Conservation (phyloP, 1,284 basidiomycete species). For the Marasmius oreades region DNA sequence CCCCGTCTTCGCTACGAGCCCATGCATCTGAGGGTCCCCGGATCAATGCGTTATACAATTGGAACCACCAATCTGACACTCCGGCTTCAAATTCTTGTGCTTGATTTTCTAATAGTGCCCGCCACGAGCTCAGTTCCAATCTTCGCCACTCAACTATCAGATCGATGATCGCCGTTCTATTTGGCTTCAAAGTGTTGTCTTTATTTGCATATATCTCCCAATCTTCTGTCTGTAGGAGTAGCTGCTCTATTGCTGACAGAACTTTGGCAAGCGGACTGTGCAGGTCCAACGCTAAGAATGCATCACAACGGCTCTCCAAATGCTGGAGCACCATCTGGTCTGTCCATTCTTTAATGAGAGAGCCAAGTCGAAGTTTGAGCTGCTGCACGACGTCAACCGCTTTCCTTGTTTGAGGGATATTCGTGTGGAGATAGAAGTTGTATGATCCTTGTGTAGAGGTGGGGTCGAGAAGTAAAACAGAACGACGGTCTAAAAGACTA, state of each 20-base stretch:
- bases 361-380: constrained; percentile 51
- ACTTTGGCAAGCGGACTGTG: constrained; percentile 81
- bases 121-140: constrained; percentile 89
- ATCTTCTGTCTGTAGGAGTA: constrained; percentile 88
- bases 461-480: constrained; percentile 27
- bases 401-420: constrained; percentile 67
- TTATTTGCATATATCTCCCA: constrained; percentile 96
- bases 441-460: constrained; percentile 29
- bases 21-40: constrained; percentile 57
- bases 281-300: constrained; percentile 63
- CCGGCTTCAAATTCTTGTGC: constrained; percentile 54
- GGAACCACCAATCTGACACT: constrained; percentile 90
- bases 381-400: constrained; percentile 49
- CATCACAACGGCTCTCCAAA: constrained; percentile 73
- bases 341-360: constrained; percentile 82
- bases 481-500: constrained; percentile 34
- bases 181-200: constrained; percentile 73
- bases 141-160: constrained; percentile 91
- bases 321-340: constrained; percentile 96
- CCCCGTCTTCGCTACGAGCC: constrained; percentile 31
- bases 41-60: constrained; percentile 80
- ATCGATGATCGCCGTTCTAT: constrained; percentile 65
- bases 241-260: constrained; percentile 82
- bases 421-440: constrained; percentile 82
- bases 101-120: constrained; percentile 76